Evolutionary conservation across 1,284 basidiomycete genomes (phyloP).

Genomic region (Coniophora puteana): DNA sequence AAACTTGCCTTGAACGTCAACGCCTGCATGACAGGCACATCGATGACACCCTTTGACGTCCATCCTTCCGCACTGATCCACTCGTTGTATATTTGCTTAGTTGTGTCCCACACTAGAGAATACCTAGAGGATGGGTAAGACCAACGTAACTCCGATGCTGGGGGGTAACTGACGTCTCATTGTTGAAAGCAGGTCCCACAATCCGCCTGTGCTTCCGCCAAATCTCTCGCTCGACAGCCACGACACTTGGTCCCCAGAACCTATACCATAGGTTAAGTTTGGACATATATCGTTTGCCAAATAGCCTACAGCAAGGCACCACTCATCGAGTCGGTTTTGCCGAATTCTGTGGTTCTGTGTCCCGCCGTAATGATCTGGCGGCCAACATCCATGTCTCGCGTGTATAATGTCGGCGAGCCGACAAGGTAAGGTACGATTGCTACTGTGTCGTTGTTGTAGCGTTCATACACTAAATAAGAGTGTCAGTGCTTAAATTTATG

Average conservation of each 20-base stretch:
- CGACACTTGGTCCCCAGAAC: conserved; percentile 44
- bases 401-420: conserved; percentile 37
- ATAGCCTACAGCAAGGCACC: conserved; percentile 7
- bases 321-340: conserved; percentile 35
- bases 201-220: conserved; percentile 50
- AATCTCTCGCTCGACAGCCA: conserved; percentile 37
- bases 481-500: conserved; percentile 1
- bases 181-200: conserved; percentile 47
- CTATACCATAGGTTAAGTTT: conserved; percentile 21
- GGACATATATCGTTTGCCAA: neutral
- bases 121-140: conserved; percentile 29
- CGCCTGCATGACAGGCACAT: conserved; percentile 34
- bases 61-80: conserved; percentile 43
- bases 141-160: neutral
- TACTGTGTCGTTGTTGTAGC: conserved; percentile 36
- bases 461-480: conserved; percentile 33
- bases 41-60: conserved; percentile 31
- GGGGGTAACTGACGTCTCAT: conserved; percentile 33
- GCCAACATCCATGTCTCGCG: conserved; percentile 44
- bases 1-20: conserved; percentile 43
- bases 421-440: conserved; percentile 40
- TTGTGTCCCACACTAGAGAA: conserved; percentile 41
- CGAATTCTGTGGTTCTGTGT: conserved; percentile 33
- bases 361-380: conserved; percentile 40
- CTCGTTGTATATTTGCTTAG: conserved; percentile 37